Base-by-base conservation (phyloP, 148 eudicot species). In the Cornus florida region DNA sequence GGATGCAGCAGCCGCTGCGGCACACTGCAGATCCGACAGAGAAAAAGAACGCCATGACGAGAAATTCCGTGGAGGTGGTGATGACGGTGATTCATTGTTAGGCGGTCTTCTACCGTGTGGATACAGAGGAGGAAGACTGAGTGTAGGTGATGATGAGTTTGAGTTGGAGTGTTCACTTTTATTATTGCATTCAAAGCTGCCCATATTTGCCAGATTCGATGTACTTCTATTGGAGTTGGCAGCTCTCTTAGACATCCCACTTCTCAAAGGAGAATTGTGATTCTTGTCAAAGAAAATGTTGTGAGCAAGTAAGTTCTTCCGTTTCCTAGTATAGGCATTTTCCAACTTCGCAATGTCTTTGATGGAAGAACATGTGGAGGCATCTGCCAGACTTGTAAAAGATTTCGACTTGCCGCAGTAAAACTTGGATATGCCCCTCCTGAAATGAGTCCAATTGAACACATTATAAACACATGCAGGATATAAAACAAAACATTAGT, bases 341-440 rank as follows among this genome's bases (percentile, higher is more conserved):
- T 91, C 94, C 35, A 91, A 89, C 78, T 91, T 91, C 19, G 79
- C 87, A 72, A 91, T 83, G 74, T 91, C 95, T 76, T 84, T 79
- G 31, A 88, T 81, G 69, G 89, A 82, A 33, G 90, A 86, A 74
- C 84, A 84, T 10, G 89, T 74, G 78, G 89, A 76, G 80, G 86
- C 89, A 79, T 88, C 91, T 3, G 87, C 86, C 13, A 91, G 87
- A 65, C 95, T 86, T 6, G 95, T 85, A 82, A 85, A 91, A 57
- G 95, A 91, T 81, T 91, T 91, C 10, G 95, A 91, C 81, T 91
- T 91, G 71, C 92, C 95, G 65, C 67, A 41, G 81, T 91, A 91
- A 74, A 91, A 89, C 28, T 78, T 83, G 16, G 95, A 89, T 64
- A 91, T 85, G 65, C 95, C 80, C 78, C 81, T 88, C 88, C 95